phyloP scores from a whole-genome alignment of 192 early-diverging fungal species.

The Spinellus fusiger region DNA sequence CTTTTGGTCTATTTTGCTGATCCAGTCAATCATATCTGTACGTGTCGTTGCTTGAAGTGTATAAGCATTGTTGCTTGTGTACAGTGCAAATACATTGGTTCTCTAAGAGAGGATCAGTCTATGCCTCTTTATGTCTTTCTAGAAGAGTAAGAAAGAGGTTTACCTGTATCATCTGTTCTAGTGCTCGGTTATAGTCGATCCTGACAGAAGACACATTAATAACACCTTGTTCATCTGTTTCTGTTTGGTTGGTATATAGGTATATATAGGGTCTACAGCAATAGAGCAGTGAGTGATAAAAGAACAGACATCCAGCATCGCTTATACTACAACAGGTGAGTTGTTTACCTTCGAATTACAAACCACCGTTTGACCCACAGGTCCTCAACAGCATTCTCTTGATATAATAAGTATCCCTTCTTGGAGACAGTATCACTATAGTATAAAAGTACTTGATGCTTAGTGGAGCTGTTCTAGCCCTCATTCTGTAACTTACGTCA shows the following conservation, averaged over 20 bases:
- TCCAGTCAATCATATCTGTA: slow-evolving; percentile 67
- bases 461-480: neutral
- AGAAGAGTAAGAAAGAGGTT: slow-evolving; percentile 35
- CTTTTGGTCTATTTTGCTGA: slow-evolving; percentile 41
- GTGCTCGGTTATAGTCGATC: slow-evolving; percentile 51
- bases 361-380: slow-evolving; percentile 76
- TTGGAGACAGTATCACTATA: slow-evolving; percentile 49
- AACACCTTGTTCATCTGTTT: slow-evolving; percentile 62
- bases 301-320: neutral
- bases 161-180: slow-evolving; percentile 57
- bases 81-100: slow-evolving; percentile 61
- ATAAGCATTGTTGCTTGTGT: slow-evolving; percentile 58
- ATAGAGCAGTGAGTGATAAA: too few species aligned
- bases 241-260: slow-evolving; percentile 58
- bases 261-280: slow-evolving; percentile 68
- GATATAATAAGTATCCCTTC: slow-evolving; percentile 47
- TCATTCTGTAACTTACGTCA: slow-evolving; percentile 24
- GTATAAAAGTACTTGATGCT: neutral
- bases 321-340: too few species aligned
- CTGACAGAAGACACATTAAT: slow-evolving; percentile 67
- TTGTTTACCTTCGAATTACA: slow-evolving; percentile 57
- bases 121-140: too few species aligned
- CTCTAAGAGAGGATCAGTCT: slow-evolving; percentile 21
- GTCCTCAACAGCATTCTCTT: slow-evolving; percentile 47
- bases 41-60: slow-evolving; percentile 57